Percentiles rank a stretch among this genome's conserved stretches.
phyloP scores from a whole-genome alignment of 768 basidiomycete genomes.

The Termitomyces sp. region DNA sequence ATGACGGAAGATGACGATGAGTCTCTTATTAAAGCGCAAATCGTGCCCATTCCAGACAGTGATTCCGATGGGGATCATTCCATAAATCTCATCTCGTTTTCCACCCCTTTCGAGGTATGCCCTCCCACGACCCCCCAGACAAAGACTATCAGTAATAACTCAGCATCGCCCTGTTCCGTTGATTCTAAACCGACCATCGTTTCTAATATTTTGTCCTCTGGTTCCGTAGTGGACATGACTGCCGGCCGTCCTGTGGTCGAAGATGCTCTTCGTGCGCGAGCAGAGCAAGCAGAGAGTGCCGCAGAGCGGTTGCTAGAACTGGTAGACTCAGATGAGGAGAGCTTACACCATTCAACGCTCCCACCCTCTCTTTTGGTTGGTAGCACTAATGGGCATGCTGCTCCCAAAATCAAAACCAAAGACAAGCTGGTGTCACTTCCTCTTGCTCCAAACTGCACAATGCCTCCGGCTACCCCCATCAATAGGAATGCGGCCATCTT shows the following conservation, averaged over 20 bases:
- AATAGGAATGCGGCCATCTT: slow-evolving; percentile 54
- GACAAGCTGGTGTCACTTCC: slow-evolving; percentile 32
- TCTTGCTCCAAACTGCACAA: slow-evolving; percentile 20
- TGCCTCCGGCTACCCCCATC: slow-evolving; percentile 59
- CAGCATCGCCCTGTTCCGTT: slow-evolving; percentile 50
- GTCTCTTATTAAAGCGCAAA: slow-evolving; percentile 63
- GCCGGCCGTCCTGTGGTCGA: slow-evolving; percentile 56
- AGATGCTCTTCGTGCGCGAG: slow-evolving; percentile 80
- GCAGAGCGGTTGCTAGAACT: slow-evolving; percentile 85
- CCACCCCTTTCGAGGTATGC: slow-evolving; percentile 56
- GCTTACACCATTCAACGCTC: slow-evolving; percentile 43
- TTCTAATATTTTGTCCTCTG: slow-evolving; percentile 60
- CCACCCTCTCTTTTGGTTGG: slow-evolving; percentile 50
- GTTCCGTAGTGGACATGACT: slow-evolving; percentile 34
- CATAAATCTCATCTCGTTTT: slow-evolving; percentile 66
- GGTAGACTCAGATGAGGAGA: slow-evolving; percentile 72
- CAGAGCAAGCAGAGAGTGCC: slow-evolving; percentile 91
- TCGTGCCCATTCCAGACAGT: slow-evolving; percentile 70
- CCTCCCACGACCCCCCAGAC: slow-evolving; percentile 24
- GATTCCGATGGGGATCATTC: slow-evolving; percentile 65
- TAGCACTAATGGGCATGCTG: slow-evolving; percentile 26
- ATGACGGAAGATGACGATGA: slow-evolving; percentile 41
- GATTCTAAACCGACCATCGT: slow-evolving; percentile 42
- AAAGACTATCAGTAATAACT: slow-evolving; percentile 34
- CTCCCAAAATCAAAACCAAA: slow-evolving; percentile 31